Percentiles rank a stretch among this genome's conserved stretches.
Conservation (phyloP, 345 rosid genomes). For the Populus nigra region DNA sequence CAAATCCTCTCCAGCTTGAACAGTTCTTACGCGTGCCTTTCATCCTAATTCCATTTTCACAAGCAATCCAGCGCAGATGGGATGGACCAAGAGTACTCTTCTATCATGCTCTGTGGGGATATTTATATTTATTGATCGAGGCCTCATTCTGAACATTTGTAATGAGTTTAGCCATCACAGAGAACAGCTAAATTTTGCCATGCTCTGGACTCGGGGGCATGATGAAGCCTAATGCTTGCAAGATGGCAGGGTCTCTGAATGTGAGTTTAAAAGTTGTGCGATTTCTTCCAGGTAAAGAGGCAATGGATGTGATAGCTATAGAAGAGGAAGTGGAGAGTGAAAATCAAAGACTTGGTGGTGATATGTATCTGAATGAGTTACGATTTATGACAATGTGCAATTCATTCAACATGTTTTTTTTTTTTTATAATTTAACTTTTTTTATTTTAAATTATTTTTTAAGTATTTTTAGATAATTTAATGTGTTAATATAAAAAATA, state of each 20-base stretch:
- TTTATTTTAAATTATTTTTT: no score
- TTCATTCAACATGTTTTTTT: background rate
- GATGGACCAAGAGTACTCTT: constrained; percentile 5
- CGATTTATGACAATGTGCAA: constrained; percentile 31
- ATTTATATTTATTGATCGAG: constrained; percentile 31
- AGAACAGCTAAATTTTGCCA: constrained; percentile 6
- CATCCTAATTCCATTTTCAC: constrained; percentile 32
- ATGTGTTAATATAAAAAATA: no score
- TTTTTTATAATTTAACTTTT: no score
- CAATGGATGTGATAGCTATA: background rate
- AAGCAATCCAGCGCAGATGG: constrained; percentile 15
- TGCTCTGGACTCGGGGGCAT: constrained; percentile 32
- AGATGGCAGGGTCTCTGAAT: constrained; percentile 15
- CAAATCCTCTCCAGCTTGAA: no score
- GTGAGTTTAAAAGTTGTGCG: constrained; percentile 22
- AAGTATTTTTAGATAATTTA: no score
- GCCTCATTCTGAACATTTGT: constrained; percentile 2
- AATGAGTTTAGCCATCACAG: background rate
- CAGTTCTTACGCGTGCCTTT: constrained; percentile 1
- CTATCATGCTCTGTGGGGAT: constrained; percentile 27
- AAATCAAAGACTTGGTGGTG: constrained; percentile 28
- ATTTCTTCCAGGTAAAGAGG: constrained; percentile 6
- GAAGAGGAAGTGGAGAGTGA: constrained; percentile 1
- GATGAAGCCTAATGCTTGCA: constrained; percentile 37
- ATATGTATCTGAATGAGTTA: constrained; percentile 37